Percentiles rank a stretch among this genome's conserved stretches.
phyloP scores from a whole-genome alignment of 2,329 filamentous ascomycete genomes.

The Fusarium liriodendri region DNA sequence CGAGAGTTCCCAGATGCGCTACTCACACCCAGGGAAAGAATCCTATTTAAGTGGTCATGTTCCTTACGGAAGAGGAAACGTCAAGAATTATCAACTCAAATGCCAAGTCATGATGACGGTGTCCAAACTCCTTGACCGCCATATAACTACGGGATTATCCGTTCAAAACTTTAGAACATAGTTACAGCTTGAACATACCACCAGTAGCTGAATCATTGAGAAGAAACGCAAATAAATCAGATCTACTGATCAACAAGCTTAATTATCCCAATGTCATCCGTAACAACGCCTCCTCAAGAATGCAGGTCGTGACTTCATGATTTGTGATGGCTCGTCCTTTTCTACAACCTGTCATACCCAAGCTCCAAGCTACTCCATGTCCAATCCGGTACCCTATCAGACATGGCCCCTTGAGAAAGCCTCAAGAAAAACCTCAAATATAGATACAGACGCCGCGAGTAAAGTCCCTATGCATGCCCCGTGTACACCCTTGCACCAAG shows the following conservation, averaged over 20 bases:
- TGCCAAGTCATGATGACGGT: neutral
- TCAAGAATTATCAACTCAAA: neutral
- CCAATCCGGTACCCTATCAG: neutral
- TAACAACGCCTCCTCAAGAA: neutral
- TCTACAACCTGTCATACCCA: neutral
- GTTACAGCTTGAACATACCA: neutral
- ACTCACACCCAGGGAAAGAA: too few species aligned
- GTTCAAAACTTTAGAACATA: neutral
- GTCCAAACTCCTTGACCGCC: neutral
- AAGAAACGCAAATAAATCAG: neutral
- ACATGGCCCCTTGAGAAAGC: neutral
- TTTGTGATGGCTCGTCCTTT: neutral
- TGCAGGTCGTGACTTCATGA: neutral
- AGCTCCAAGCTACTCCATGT: neutral
- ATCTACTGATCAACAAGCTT: neutral
- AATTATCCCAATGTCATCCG: neutral
- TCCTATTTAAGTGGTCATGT: neutral
- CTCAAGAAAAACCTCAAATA: neutral
- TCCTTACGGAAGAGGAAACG: neutral
- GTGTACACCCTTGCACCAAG: constrained; percentile 27
- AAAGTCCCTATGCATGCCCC: neutral
- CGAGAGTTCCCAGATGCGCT: too few species aligned
- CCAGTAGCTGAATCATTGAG: neutral
- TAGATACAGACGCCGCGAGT: constrained; percentile 1
- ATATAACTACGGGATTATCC: neutral